These are phyloP conservation scores for Yamadazyma kanchanaburiensis DNA, from an alignment of 1,139 yeast species.

Conservation along the genomic window DNA sequence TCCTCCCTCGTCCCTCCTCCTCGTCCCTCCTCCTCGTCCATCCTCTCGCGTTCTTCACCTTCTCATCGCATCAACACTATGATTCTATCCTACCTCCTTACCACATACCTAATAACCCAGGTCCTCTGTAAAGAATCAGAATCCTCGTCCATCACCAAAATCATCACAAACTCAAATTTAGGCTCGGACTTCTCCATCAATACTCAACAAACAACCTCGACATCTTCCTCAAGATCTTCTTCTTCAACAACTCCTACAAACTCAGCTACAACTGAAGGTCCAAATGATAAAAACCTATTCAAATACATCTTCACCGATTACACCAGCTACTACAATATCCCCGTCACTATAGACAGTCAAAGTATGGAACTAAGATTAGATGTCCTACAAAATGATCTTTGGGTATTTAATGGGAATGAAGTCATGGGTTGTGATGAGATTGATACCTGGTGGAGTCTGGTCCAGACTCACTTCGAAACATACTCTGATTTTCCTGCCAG, in stretches of 20 bases:
- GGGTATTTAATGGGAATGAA: conserved; percentile 29
- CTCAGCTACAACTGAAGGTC: conserved; percentile 15
- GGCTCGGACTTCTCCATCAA: conserved; percentile 12
- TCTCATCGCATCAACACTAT: no score
- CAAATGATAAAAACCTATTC: conserved; percentile 14
- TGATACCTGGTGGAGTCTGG: conserved; percentile 16
- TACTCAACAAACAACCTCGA: conserved; percentile 8
- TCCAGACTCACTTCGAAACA: conserved; percentile 7
- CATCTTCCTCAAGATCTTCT: conserved; percentile 2
- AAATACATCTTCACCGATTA: conserved; percentile 19
- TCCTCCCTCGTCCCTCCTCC: no score
- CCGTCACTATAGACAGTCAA: conserved; percentile 10
- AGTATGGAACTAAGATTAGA: conserved; percentile 25
- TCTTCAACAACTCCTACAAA: conserved; percentile 7
- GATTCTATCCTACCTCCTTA: no score
- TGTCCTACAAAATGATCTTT: conserved; percentile 32
- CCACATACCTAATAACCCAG: no score
- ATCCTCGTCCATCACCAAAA: conserved; percentile 7
- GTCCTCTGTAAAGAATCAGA: neutral
- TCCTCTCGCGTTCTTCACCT: no score
- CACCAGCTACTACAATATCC: conserved; percentile 15
- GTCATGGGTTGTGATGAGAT: conserved; percentile 23
- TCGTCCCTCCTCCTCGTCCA: no score
- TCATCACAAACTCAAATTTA: conserved; percentile 13
- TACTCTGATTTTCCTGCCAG: conserved; percentile 12